phyloP scores from a whole-genome alignment of 208 protist species.

The Jaenimonas drosophilae region DNA sequence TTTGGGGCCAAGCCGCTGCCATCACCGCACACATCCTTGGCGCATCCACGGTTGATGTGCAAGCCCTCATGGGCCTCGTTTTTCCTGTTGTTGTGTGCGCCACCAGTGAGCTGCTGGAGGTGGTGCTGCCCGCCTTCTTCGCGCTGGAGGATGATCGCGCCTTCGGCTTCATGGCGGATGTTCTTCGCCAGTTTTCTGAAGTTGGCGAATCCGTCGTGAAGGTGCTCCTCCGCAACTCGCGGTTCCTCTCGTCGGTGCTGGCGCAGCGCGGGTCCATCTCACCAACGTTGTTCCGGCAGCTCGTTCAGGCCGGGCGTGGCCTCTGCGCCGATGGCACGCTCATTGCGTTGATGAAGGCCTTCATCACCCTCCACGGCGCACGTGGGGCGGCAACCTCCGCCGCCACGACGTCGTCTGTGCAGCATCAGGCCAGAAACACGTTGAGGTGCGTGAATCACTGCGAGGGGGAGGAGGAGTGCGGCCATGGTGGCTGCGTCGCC shows the following conservation, averaged over 20 bases:
- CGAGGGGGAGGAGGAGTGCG: too few species aligned
- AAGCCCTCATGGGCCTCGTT: too few species aligned
- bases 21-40: too few species aligned
- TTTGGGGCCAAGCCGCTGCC: constrained; percentile 11
- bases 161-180: constrained; percentile 27
- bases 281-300: constrained; percentile 6
- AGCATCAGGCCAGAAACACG: too few species aligned
- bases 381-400: too few species aligned
- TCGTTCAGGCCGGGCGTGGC: constrained; percentile 12
- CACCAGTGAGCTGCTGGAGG: constrained; percentile 10
- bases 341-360: constrained; percentile 26
- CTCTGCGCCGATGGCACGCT: constrained; percentile 38
- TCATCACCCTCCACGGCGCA: too few species aligned
- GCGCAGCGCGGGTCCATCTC: not conserved
- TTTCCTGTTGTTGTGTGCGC: too few species aligned
- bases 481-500: too few species aligned
- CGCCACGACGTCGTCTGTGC: too few species aligned
- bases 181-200: constrained; percentile 10
- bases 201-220: constrained; percentile 9
- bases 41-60: too few species aligned
- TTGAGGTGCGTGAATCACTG: too few species aligned
- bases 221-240: constrained; percentile 38
- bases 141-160: constrained; percentile 18
- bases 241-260: constrained; percentile 28
- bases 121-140: constrained; percentile 34